Evolutionary conservation across 306 rosid genomes (phyloP).

Genomic region (Quercus berberidifolia): DNA sequence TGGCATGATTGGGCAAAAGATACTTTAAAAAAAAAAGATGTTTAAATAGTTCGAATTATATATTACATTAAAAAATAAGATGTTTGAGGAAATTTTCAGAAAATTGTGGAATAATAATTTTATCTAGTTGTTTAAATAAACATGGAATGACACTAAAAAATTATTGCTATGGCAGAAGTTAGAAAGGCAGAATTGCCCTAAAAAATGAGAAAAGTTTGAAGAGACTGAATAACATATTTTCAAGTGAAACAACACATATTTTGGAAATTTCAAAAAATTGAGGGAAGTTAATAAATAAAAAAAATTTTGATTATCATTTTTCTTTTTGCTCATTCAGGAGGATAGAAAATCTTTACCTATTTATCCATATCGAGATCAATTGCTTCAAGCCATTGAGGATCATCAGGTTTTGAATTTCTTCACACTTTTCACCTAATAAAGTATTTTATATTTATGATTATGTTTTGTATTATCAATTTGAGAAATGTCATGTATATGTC

Average conservation of each 20-base stretch:
- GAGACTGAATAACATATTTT: neutral
- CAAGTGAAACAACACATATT: neutral
- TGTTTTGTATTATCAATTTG: neutral
- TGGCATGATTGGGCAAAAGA: slow-evolving; percentile 12
- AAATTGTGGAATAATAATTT: neutral
- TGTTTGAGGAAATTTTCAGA: neutral
- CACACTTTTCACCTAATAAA: neutral
- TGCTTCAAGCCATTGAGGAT: slow-evolving; percentile 71
- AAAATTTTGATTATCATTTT: slow-evolving; percentile 9
- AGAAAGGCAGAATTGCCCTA: neutral
- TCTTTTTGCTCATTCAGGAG: slow-evolving; percentile 42
- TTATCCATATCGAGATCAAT: slow-evolving; percentile 65
- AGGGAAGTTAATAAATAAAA: neutral
- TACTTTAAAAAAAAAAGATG: neutral
- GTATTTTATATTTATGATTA: neutral
- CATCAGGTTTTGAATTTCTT: slow-evolving; percentile 57
- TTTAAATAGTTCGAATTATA: no score
- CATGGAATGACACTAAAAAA: neutral
- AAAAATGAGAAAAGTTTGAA: neutral
- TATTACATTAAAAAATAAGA: no score
- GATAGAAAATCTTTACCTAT: slow-evolving; percentile 84
- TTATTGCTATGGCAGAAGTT: neutral
- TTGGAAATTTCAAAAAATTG: neutral
- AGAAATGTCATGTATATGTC: neutral
- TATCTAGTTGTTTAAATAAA: neutral